Evolutionary conservation across 495 filamentous ascomycete species (phyloP).

Genomic region (Xylaria sp.): DNA sequence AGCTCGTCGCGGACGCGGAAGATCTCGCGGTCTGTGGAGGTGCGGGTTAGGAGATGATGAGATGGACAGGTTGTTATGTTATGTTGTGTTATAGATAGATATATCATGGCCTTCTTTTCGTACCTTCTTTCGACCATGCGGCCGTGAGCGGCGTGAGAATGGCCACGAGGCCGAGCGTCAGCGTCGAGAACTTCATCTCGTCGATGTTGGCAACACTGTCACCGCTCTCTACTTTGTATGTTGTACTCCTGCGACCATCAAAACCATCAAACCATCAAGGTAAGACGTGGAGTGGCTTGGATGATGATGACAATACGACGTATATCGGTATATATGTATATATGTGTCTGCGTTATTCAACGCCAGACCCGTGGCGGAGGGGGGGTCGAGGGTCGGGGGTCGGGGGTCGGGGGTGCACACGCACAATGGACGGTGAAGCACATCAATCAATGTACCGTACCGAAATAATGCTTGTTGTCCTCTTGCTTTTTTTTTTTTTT

Average conservation of each 20-base stretch:
- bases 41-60: constrained; percentile 6
- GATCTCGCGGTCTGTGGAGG: constrained; percentile 85
- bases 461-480: constrained; percentile 9
- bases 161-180: constrained; percentile 63
- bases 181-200: constrained; percentile 57
- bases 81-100: neutral
- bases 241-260: neutral
- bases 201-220: neutral
- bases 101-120: constrained; percentile 31
- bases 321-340: too few species aligned
- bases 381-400: neutral
- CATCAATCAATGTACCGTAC: neutral
- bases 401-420: neutral
- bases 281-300: neutral
- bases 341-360: neutral
- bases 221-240: neutral
- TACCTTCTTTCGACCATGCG: constrained; percentile 88
- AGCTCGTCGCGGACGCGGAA: constrained; percentile 93
- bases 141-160: constrained; percentile 66
- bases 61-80: neutral
- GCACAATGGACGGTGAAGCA: neutral
- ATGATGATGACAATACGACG: neutral
- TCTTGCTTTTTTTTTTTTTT: neutral
- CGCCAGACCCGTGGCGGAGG: neutral
- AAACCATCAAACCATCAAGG: too few species aligned